phyloP scores from a whole-genome alignment of 106 monocot species.

The Chionographis japonica region DNA sequence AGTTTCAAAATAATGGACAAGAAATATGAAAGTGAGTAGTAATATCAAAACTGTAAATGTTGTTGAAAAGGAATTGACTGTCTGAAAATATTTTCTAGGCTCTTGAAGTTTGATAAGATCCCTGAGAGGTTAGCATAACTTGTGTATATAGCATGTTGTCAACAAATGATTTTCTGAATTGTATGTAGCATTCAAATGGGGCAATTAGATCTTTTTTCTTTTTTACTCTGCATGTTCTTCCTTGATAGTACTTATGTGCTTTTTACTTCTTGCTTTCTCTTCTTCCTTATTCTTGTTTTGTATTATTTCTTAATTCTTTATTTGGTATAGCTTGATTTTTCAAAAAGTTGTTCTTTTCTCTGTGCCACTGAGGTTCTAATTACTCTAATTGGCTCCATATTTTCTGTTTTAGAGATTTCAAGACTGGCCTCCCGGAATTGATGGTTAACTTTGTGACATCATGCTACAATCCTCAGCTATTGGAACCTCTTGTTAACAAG shows the following conservation, averaged over 20 bases:
- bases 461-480: slow-evolving; percentile 54
- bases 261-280: neutral
- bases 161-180: no score
- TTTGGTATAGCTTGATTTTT: neutral
- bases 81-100: no score
- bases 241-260: neutral
- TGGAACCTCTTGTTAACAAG: slow-evolving; percentile 68
- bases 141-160: no score
- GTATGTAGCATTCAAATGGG: no score
- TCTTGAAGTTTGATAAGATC: no score
- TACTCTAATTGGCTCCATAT: neutral
- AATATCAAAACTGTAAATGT: no score
- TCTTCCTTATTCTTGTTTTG: neutral
- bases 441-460: slow-evolving; percentile 99
- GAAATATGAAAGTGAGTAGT: no score
- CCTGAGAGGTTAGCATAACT: no score
- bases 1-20: no score
- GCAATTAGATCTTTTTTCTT: no score
- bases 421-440: slow-evolving; percentile 56
- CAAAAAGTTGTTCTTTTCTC: neutral
- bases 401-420: slow-evolving; percentile 57
- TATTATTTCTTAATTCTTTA: neutral
- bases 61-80: no score
- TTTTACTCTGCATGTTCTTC: no score
- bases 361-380: neutral